phyloP scores from a whole-genome alignment of 352 stramenopile species.

The Plasmopara halstedii region DNA sequence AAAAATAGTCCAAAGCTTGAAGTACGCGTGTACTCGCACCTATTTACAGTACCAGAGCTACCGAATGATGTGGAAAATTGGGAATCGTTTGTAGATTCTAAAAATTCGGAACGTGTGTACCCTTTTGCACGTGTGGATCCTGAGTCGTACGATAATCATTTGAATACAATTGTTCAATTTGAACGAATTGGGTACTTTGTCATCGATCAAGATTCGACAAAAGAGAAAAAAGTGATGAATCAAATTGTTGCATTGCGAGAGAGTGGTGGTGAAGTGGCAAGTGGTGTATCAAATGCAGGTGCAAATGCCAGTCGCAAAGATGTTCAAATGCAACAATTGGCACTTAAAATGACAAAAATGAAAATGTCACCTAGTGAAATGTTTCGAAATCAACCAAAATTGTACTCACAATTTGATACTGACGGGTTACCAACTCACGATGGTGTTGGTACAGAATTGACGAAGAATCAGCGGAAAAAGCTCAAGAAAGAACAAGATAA shows the following conservation, averaged over 20 bases:
- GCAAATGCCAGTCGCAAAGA: constrained; percentile 71
- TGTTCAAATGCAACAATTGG: constrained; percentile 73
- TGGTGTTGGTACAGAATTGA: constrained; percentile 44
- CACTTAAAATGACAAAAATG: constrained; percentile 91
- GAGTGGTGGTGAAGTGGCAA: constrained; percentile 31
- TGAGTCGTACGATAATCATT: constrained; percentile 45
- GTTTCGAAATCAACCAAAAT: constrained; percentile 60
- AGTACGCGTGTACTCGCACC: constrained; percentile 94
- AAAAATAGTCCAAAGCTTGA: constrained; percentile 73
- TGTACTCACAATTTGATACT: constrained; percentile 66
- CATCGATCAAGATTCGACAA: constrained; percentile 91
- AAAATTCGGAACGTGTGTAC: constrained; percentile 79
- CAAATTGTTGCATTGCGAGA: constrained; percentile 94
- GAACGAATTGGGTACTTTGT: constrained; percentile 98
- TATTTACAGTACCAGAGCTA: constrained; percentile 92
- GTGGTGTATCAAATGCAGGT: constrained; percentile 8
- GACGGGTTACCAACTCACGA: constrained; percentile 76
- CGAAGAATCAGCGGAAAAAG: constrained; percentile 81
- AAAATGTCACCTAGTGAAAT: constrained; percentile 78
- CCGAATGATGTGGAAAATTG: constrained; percentile 58
- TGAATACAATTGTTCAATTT: constrained; percentile 91
- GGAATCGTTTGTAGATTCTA: constrained; percentile 79
- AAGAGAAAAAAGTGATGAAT: constrained; percentile 93
- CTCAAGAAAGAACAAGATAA: constrained; percentile 86
- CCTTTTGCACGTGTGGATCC: constrained; percentile 85